Conservation (phyloP, 805 yeast species). For the Metschnikowia matae region DNA sequence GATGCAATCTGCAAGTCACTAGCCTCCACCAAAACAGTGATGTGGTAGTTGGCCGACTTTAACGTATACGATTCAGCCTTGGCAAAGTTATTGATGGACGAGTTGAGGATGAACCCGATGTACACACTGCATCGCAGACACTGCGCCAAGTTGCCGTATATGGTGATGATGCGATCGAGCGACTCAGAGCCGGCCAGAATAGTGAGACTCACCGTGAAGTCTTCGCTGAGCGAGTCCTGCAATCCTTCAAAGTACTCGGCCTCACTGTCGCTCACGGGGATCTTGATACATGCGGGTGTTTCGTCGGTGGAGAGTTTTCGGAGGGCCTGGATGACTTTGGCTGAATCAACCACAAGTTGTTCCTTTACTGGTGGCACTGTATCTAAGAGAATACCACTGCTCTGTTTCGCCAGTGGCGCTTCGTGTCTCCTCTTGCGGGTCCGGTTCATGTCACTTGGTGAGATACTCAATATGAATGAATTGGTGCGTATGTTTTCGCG, state of each 20-base stretch:
- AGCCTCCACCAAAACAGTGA: conserved; percentile 13
- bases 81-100: conserved; percentile 25
- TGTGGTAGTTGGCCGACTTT: conserved; percentile 28
- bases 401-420: not conserved
- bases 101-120: conserved; percentile 23
- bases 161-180: conserved; percentile 28
- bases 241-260: conserved; percentile 21
- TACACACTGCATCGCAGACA: conserved; percentile 25
- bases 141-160: conserved; percentile 24
- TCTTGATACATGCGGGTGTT: conserved; percentile 15
- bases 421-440: conserved; percentile 9
- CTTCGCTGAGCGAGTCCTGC: conserved; percentile 18
- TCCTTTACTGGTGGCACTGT: not conserved
- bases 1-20: conserved; percentile 4
- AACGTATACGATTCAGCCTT: conserved; percentile 25
- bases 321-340: conserved; percentile 24
- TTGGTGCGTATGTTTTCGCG: conserved; percentile 1
- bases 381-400: not conserved
- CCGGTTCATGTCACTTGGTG: not conserved
- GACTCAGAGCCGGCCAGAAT: not conserved
- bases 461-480: not conserved
- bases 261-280: conserved; percentile 24
- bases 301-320: conserved; percentile 14
- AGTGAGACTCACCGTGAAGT: not conserved
- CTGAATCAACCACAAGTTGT: conserved; percentile 19